Evolutionary conservation across 2,329 filamentous ascomycete species (phyloP), one percentile per base, ranked within the genome.

Genomic region (Trichoderma guizhouense): DNA sequence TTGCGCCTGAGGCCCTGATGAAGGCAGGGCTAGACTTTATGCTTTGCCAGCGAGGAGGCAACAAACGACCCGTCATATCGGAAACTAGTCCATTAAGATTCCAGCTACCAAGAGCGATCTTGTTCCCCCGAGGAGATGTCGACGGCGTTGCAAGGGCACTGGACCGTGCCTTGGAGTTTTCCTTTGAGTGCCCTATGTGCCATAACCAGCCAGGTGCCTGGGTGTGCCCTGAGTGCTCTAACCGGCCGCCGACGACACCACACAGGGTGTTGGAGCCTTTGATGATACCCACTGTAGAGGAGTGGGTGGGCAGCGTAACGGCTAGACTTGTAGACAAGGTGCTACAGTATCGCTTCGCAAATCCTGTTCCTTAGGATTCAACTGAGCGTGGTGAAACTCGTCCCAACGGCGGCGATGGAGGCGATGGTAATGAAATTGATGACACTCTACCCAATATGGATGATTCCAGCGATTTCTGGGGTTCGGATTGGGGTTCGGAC

Each of bases 61-160:
- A 51, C 8, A 51, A 21, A 51, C 43, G 43, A 21, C 43, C n/a
- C n/a, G 43, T 51, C 43, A 51, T 51, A 51, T 51, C n/a, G 9
- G 43, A 21, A 12, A 4, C n/a, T 9, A 51, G n/a, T 12, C 43
- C 43, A 12, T 21, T 51, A n/a, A 51, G 43, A 51, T 51, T 51
- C 43, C 43, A 91, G 69, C 86, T 98, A 34, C 89, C 89, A 73
- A 91, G 92, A 77, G 94, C 94, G 36, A 94, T 97, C 73, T 93
- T 97, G 80, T 97, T 98, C 84, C 98, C 98, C 82, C 95, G 94
- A 1, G 98, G 94, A 93, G 94, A 98, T 79, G 87, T 94, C 68
- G 89, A 87, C 28, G 93, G 92, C 34, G 94, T 97, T 18, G 94
- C 94, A 4, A 88, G 91, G 64, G 90, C 93, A 73, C 95, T 98